A percentile compares a stretch with the other conserved stretches of the same genome.
Evolutionary conservation across 345 rosid genomes (phyloP).

Genomic region (Noccaea bulbosa): DNA sequence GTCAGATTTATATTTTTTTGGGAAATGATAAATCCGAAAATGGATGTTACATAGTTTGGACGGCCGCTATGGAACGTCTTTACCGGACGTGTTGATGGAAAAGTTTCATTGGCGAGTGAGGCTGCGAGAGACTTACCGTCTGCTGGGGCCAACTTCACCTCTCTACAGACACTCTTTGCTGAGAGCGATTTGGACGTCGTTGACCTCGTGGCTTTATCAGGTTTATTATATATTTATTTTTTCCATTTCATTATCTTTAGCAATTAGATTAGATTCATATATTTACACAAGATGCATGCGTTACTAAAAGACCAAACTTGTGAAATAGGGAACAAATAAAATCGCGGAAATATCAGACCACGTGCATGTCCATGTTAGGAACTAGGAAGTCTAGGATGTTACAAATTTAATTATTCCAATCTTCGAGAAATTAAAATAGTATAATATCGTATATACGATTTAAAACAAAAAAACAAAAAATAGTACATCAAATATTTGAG

Average conservation of each 20-base stretch:
- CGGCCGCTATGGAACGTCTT: slow-evolving; percentile 56
- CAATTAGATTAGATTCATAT: neutral
- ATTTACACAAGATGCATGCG: neutral
- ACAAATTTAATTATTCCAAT: slow-evolving; percentile 25
- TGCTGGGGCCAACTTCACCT: slow-evolving; percentile 48
- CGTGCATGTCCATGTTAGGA: slow-evolving; percentile 42
- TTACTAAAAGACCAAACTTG: slow-evolving; percentile 2
- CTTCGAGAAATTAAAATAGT: slow-evolving; percentile 4
- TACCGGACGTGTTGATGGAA: slow-evolving; percentile 68
- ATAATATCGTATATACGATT: neutral
- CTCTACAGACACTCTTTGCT: slow-evolving; percentile 43
- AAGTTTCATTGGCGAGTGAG: slow-evolving; percentile 51
- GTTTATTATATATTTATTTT: slow-evolving; percentile 34
- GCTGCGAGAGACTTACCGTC: slow-evolving; percentile 54
- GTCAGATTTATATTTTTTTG: neutral
- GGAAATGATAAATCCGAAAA: neutral
- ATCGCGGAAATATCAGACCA: slow-evolving; percentile 20
- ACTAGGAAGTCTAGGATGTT: slow-evolving; percentile 30
- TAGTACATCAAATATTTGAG: slow-evolving; percentile 10
- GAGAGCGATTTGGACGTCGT: slow-evolving; percentile 47
- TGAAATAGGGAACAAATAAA: slow-evolving; percentile 9
- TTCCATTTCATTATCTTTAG: neutral
- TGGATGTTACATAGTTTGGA: slow-evolving; percentile 45
- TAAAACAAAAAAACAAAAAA: neutral
- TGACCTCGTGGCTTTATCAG: slow-evolving; percentile 66